Conservation (phyloP, 306 rosid species). For the Lathyrus oleraceus region DNA sequence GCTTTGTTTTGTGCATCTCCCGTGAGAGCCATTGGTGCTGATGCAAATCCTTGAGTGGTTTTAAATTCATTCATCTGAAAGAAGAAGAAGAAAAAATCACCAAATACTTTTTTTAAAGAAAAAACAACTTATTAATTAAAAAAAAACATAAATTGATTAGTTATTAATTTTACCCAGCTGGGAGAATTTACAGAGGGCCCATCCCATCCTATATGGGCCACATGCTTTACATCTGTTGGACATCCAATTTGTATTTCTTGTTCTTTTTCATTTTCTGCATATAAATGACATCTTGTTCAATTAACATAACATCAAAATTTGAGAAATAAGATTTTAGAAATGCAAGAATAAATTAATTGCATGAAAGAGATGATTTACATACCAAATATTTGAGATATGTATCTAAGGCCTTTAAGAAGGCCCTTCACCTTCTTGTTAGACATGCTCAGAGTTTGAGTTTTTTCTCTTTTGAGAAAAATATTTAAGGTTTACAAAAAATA, state of each 20-base stretch:
- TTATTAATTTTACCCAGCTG: slow-evolving; percentile 65
- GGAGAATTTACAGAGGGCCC: slow-evolving; percentile 92
- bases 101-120: slow-evolving; percentile 2
- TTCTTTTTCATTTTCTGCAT: slow-evolving; percentile 69
- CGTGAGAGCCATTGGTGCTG: slow-evolving; percentile 40
- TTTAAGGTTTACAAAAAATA: slow-evolving; percentile 3
- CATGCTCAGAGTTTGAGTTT: slow-evolving; percentile 43
- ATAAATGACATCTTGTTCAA: neutral
- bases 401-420: slow-evolving; percentile 76
- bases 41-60: slow-evolving; percentile 41
- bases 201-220: slow-evolving; percentile 96
- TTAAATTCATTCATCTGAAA: slow-evolving; percentile 75
- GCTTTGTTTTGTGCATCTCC: slow-evolving; percentile 39
- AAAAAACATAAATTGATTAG: neutral
- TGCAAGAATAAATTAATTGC: neutral
- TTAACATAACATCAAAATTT: neutral
- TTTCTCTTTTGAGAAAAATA: slow-evolving; percentile 21
- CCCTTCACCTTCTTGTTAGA: slow-evolving; percentile 77
- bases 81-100: slow-evolving; percentile 30
- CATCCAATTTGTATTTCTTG: slow-evolving; percentile 81
- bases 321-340: neutral
- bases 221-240: slow-evolving; percentile 98
- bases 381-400: slow-evolving; percentile 91
- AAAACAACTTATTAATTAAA: slow-evolving; percentile 18
- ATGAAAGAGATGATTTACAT: slow-evolving; percentile 25